These are phyloP conservation scores for Pulveroboletus sp. DNA, from an alignment of 768 basidiomycete species.

Conservation along the genomic window DNA sequence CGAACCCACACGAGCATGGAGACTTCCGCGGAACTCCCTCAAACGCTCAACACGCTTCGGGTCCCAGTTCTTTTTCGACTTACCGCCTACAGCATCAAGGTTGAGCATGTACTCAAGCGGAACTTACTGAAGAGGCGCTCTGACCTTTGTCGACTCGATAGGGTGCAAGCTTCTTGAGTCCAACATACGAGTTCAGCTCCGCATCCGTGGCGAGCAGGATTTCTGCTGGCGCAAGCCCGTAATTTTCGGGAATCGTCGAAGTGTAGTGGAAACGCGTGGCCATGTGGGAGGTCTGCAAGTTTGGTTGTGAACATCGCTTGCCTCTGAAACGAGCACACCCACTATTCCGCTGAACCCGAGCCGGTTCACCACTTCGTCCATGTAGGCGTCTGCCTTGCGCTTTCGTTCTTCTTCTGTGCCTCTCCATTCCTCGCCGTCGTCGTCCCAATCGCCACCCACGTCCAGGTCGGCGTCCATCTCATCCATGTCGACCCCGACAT, in stretches of 20 bases:
- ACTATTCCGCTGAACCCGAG: slow-evolving; percentile 97
- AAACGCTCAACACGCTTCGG: slow-evolving; percentile 58
- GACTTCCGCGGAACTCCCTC: slow-evolving; percentile 63
- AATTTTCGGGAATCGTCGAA: slow-evolving; percentile 57
- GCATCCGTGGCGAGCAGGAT: slow-evolving; percentile 88
- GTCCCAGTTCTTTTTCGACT: slow-evolving; percentile 50
- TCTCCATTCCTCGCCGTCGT: slow-evolving; percentile 68
- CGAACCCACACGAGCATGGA: slow-evolving; percentile 42
- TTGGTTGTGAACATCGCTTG: neutral
- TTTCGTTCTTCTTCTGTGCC: slow-evolving; percentile 92
- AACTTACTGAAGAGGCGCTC: slow-evolving; percentile 9
- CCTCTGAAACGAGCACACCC: slow-evolving; percentile 25
- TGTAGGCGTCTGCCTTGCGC: slow-evolving; percentile 75
- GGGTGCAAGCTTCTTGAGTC: slow-evolving; percentile 87
- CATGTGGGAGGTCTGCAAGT: slow-evolving; percentile 72
- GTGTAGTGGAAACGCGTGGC: slow-evolving; percentile 93
- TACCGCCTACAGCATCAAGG: slow-evolving; percentile 12
- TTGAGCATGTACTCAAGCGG: neutral
- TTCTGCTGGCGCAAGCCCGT: slow-evolving; percentile 74
- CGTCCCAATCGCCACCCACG: slow-evolving; percentile 31
- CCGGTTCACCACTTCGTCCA: slow-evolving; percentile 79
- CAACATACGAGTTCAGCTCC: slow-evolving; percentile 89
- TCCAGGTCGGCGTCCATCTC: slow-evolving; percentile 60
- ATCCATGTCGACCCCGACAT: slow-evolving; percentile 45
- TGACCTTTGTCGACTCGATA: slow-evolving; percentile 58